Evolutionary conservation across 2,329 filamentous ascomycete species (phyloP).

Genomic region (Phaeosphaeria sp.): DNA sequence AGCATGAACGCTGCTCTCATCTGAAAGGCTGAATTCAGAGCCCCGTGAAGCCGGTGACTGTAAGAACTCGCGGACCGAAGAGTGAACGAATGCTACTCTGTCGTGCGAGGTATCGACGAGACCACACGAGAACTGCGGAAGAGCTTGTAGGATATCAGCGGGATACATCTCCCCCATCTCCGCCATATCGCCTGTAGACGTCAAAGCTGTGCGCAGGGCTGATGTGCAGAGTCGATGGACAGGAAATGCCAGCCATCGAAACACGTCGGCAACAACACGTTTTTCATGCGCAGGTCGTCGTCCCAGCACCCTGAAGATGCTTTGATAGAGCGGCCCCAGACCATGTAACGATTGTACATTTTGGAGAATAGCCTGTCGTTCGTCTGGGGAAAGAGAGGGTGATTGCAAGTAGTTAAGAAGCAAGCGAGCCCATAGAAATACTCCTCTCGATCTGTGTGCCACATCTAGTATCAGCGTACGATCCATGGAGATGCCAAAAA

Average conservation of each 20-base stretch:
- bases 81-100: constrained; percentile 29
- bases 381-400: constrained; percentile 30
- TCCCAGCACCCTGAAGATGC: constrained; percentile 27
- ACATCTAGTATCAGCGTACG: constrained; percentile 24
- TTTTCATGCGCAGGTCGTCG: constrained; percentile 25
- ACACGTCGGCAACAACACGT: constrained; percentile 25
- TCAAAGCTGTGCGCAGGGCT: constrained; percentile 29
- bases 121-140: constrained; percentile 34
- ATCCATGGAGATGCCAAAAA: constrained; percentile 37
- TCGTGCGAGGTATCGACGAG: constrained; percentile 27
- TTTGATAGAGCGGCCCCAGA: constrained; percentile 27
- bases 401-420: constrained; percentile 33
- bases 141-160: constrained; percentile 16
- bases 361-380: constrained; percentile 26
- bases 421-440: constrained; percentile 38
- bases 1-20: constrained; percentile 32
- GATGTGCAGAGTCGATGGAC: constrained; percentile 27
- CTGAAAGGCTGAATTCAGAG: constrained; percentile 31
- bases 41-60: constrained; percentile 20
- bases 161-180: neutral
- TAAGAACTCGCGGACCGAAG: constrained; percentile 34
- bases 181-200: constrained; percentile 13
- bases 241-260: constrained; percentile 35
- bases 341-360: constrained; percentile 23
- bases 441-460: constrained; percentile 25